Conservation (phyloP, 2,329 filamentous ascomycete species). For the Venturia oleaginea region DNA sequence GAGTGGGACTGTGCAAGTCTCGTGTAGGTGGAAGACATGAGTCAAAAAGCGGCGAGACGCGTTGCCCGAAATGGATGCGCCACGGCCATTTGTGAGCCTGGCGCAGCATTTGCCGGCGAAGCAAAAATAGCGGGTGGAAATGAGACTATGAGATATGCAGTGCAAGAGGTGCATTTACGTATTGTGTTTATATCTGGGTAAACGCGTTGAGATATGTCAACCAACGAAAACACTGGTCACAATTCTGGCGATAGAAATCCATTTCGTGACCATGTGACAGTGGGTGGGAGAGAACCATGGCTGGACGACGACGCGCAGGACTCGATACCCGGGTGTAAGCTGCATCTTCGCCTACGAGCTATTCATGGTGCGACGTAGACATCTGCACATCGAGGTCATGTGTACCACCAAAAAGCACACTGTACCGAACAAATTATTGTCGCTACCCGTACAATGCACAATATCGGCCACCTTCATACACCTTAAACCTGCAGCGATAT, state of each 20-base stretch:
- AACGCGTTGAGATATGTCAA: not conserved
- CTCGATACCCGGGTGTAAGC: not conserved
- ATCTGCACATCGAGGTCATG: not conserved
- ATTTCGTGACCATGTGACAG: too few species aligned
- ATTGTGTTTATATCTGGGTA: too few species aligned
- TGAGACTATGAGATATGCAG: conserved; percentile 6
- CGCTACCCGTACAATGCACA: not conserved
- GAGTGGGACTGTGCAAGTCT: not conserved
- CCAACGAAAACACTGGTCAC: not conserved
- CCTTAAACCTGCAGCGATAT: conserved; percentile 4
- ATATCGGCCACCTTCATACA: not conserved
- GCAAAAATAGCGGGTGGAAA: conserved; percentile 11
- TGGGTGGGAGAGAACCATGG: not conserved
- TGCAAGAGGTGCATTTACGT: not conserved
- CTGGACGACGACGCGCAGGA: not conserved
- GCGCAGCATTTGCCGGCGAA: conserved; percentile 5
- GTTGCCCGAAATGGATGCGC: conserved; percentile 1
- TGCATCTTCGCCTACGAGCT: not conserved
- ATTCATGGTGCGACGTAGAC: not conserved
- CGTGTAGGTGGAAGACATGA: not conserved
- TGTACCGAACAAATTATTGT: not conserved
- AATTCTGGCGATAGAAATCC: too few species aligned
- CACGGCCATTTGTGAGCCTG: not conserved
- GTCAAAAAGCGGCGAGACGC: conserved; percentile 4
- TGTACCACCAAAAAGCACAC: conserved; percentile 5